Base-by-base conservation (phyloP, 2,329 filamentous ascomycete species). In the Zasmidium cellare region DNA sequence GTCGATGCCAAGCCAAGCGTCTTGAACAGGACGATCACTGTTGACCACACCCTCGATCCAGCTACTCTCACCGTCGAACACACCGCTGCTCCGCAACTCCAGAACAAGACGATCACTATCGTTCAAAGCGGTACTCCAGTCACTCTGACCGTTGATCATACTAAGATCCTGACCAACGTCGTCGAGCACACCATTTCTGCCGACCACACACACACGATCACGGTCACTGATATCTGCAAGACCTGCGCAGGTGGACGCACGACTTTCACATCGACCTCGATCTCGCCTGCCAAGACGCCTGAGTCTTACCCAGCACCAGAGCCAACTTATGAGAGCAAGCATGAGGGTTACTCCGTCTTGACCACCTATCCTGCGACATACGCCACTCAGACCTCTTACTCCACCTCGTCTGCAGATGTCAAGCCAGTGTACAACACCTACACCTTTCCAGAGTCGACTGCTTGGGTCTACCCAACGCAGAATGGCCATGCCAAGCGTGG, bases 311-410 rank as follows among this genome's bases (percentile, higher is more conserved):
- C 50, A 20, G n/a, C 31, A 9, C 35, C 35, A 14, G 25, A 5
- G 25, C 25, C 25, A 28, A 28, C 25, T 11, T 28, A 28, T 28
- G 25, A 28, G 25, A 28, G 25, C 25, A 28, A 28, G 25, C 25
- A 28, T 28, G 25, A 28, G 25, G 28, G 28, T 7, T 31, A 31
- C 14, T 14, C 20, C 50, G 25, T 20, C 7, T n/a, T 52, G 18
- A 38, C 28, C 24, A 51, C 49, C 49, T 51, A 51, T 18, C 49
- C 49, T 9, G 49, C 49, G 18, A 51, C 25, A 18, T 38, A 31
- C 24, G 18, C 25, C 9, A 38, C 25, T 16, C 18, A 25, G 9
- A 51, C 49, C 3, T 22, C 16, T 11, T 38, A 16, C 28, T 51
- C 28, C 12, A 51, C 49, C 7, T 51, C 7, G n/a, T 22, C 16